Evolutionary conservation across 140 eudicot genomes (phyloP), one percentile per base, ranked within the genome.

Genomic region (Oenanthe javanica): DNA sequence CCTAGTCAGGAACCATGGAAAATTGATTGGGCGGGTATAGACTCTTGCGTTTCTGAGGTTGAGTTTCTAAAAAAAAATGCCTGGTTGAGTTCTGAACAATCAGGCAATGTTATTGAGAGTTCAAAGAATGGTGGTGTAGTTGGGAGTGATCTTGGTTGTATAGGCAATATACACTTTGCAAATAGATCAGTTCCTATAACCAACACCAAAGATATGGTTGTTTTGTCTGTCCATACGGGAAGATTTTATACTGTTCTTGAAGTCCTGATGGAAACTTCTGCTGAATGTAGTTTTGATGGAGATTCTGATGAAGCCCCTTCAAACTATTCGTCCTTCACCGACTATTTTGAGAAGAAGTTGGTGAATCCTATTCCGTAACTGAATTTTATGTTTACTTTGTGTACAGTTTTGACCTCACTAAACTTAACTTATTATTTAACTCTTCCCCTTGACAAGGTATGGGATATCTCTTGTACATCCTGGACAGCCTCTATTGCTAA

Each of bases 171-270:
- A 77, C 88, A 84, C 80, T 87, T 96, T 84, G 99, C 99, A 49
- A 85, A 96, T 83, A 80, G 63, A 82, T 88, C 94, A 25, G 51
- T 87, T 67, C 67, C 67, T 61, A 49, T 71, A 50, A 74, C 77
- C 14, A 63, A 81, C 46, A 70, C 91, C 14, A 81, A 79, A 78
- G 81, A 85, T 10, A 80, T 87, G 72, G 96, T 91, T 12, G 97
- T 91, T 81, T 54, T 96, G 78, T 87, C 98, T 40, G 80, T 89
- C 49, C 99, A 96, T 72, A 89, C 96, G 0, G 99, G 98, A 25
- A 88, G 89, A 82, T 82, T 93, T 64, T 96, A 96, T 84, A 82
- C 95, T 47, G 87, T 89, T 77, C 48, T 84, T 47, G 85, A 96
- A 75, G 82, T 86, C 75, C 86, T 91, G 74, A 49, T 80, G 52